phyloP scores from a whole-genome alignment of 208 protist genomes.

The Porcisia deanei region DNA sequence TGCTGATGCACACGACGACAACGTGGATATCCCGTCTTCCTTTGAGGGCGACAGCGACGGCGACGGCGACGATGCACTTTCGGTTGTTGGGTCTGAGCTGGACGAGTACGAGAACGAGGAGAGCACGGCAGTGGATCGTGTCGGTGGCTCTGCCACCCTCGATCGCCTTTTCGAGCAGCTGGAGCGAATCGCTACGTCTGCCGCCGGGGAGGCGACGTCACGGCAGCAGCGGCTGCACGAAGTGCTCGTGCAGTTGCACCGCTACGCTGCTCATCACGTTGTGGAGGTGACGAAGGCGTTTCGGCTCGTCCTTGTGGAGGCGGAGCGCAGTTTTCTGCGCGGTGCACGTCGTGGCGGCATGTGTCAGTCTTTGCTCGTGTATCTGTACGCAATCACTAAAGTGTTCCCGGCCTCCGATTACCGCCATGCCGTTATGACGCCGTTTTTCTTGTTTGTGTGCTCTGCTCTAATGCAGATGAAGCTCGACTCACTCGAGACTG shows the following conservation, averaged over 20 bases:
- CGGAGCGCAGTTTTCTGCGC: slow-evolving; percentile 61
- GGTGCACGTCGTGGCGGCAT: slow-evolving; percentile 32
- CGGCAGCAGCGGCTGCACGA: slow-evolving; percentile 31
- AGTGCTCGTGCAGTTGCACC: slow-evolving; percentile 52
- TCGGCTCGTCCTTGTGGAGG: slow-evolving; percentile 74
- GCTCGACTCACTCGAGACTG: slow-evolving; percentile 48
- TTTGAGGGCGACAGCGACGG: slow-evolving; percentile 39
- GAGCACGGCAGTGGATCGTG: neutral
- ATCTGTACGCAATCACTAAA: slow-evolving; percentile 61
- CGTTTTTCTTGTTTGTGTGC: slow-evolving; percentile 71
- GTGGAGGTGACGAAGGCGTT: slow-evolving; percentile 69
- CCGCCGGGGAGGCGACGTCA: neutral
- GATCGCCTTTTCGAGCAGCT: slow-evolving; percentile 49
- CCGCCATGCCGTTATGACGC: slow-evolving; percentile 78
- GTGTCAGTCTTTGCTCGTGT: slow-evolving; percentile 47
- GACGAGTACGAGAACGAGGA: slow-evolving; percentile 9
- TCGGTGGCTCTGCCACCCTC: slow-evolving; percentile 33
- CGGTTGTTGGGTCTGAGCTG: slow-evolving; percentile 8
- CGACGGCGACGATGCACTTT: slow-evolving; percentile 5
- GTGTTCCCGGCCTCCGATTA: slow-evolving; percentile 82
- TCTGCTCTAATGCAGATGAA: slow-evolving; percentile 67
- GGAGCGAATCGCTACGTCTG: slow-evolving; percentile 32
- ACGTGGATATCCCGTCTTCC: slow-evolving; percentile 55
- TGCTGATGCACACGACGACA: slow-evolving; percentile 34
- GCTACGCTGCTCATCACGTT: slow-evolving; percentile 52